Conservation (phyloP, 768 basidiomycete genomes). For the Pholiota molesta region DNA sequence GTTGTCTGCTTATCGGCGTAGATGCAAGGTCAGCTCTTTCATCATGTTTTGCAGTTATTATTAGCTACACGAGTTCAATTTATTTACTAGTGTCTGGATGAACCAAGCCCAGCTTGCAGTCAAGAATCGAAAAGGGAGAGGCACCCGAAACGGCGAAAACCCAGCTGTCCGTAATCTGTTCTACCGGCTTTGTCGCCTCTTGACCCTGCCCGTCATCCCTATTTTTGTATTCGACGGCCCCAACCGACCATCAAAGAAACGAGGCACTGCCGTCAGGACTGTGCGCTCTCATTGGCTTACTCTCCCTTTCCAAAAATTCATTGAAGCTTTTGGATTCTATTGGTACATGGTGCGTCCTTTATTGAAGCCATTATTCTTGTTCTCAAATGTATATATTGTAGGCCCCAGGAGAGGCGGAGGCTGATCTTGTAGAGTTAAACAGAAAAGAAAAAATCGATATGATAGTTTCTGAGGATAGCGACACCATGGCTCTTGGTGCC, state of each 20-base stretch:
- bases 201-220: constrained; percentile 41
- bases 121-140: constrained; percentile 3
- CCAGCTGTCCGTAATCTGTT: constrained; percentile 45
- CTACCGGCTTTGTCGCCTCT: constrained; percentile 39
- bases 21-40: no score
- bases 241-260: constrained; percentile 40
- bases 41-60: no score
- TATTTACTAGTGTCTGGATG: constrained; percentile 20
- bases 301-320: constrained; percentile 30
- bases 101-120: constrained; percentile 15
- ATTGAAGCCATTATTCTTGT: no score
- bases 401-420: constrained; percentile 61
- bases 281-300: constrained; percentile 29
- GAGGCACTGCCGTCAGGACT: constrained; percentile 31
- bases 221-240: constrained; percentile 55
- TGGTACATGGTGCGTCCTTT: constrained; percentile 24
- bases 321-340: constrained; percentile 48
- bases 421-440: constrained; percentile 52
- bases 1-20: no score
- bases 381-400: constrained; percentile 2
- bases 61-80: no score
- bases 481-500: constrained; percentile 51
- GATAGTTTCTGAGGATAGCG: constrained; percentile 52
- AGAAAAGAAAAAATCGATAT: constrained; percentile 45
- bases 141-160: constrained; percentile 33